Evolutionary conservation across 306 rosid genomes (phyloP), one percentile per base, ranked within the genome.

Genomic region (Citrullus colocynthis): DNA sequence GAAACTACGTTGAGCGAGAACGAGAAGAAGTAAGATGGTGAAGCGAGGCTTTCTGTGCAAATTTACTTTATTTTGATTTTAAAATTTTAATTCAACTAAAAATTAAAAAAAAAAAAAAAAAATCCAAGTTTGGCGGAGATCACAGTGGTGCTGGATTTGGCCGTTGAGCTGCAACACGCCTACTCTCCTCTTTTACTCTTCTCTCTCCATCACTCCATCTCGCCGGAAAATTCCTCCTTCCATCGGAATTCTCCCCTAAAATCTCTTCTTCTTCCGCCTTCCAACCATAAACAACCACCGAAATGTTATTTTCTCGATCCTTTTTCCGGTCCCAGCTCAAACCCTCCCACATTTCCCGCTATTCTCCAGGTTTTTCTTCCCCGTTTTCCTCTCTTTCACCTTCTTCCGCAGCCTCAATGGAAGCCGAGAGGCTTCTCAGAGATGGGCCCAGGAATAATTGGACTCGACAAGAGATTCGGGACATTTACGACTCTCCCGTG

Each of bases 361-460:
- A 84, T 55, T 81, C 76, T 74, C 79, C 81, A 3, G 79, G 74
- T 9, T 88, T 77, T 39, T 79, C 84, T 60, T 81, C 83, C 42
- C 75, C 2, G 12, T 61, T 62, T 48, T 77, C 80, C 9, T 61
- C 72, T 48, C 56, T 34, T 66, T 81, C 80, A 36, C 39, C 80
- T 24, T 79, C 92, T 15, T 91, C 98, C 0, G 90, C 96, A 5
- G 98, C 97, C 49, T 89, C 97, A 72, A 74, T 77, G 83, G 83
- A 90, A 79, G 93, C 97, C 28, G 96, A 90, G 52, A 83, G 88
- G 80, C 84, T 90, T 17, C 82, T 95, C 71, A 66, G 83, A 9
- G 85, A 90, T 51, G 97, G 97, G 0, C 85, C 98, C 7, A 82
- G 96, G 85, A 92, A 90, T 66, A 84, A 92, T 76, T 95, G 98